A percentile compares a stretch with the other conserved stretches of the same genome.
Evolutionary conservation across 768 basidiomycete genomes (phyloP).

Genomic region (Hericium alpestre): DNA sequence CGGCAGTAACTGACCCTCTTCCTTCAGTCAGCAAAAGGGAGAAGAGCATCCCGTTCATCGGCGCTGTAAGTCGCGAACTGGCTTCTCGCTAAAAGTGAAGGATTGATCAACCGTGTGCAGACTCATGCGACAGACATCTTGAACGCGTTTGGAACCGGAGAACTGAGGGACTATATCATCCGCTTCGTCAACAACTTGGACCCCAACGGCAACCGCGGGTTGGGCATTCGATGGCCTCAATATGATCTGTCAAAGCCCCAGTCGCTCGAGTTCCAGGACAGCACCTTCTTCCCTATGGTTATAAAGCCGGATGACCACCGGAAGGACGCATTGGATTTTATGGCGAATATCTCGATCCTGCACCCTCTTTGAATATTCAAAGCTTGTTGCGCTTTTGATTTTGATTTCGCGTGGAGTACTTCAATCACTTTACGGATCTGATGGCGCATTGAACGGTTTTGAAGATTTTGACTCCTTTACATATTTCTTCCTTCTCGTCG

Average conservation of each 20-base stretch:
- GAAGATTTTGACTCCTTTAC: too few species aligned
- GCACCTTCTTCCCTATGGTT: not conserved
- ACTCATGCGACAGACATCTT: constrained; percentile 17
- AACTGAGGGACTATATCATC: constrained; percentile 19
- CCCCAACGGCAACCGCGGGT: constrained; percentile 17
- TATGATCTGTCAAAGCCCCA: constrained; percentile 11
- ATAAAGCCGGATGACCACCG: constrained; percentile 13
- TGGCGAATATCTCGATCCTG: constrained; percentile 10
- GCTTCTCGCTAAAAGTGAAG: not conserved
- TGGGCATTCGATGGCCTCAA: constrained; percentile 15
- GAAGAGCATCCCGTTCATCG: constrained; percentile 32
- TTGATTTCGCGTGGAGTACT: too few species aligned
- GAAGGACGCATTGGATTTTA: constrained; percentile 7
- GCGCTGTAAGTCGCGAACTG: constrained; percentile 26
- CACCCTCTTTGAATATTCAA: constrained; percentile 7
- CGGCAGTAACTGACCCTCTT: not conserved
- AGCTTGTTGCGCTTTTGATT: too few species aligned
- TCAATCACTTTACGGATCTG: too few species aligned
- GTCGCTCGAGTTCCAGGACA: constrained; percentile 13
- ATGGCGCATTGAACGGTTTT: too few species aligned
- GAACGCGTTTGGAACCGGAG: constrained; percentile 15
- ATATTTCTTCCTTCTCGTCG: constrained; percentile 39
- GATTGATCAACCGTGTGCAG: not conserved
- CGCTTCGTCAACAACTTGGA: constrained; percentile 21
- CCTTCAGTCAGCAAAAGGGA: constrained; percentile 34